Evolutionary conservation across 2,329 filamentous ascomycete species (phyloP), one percentile per base, ranked within the genome.

Genomic region (Sphaerulina musiva): DNA sequence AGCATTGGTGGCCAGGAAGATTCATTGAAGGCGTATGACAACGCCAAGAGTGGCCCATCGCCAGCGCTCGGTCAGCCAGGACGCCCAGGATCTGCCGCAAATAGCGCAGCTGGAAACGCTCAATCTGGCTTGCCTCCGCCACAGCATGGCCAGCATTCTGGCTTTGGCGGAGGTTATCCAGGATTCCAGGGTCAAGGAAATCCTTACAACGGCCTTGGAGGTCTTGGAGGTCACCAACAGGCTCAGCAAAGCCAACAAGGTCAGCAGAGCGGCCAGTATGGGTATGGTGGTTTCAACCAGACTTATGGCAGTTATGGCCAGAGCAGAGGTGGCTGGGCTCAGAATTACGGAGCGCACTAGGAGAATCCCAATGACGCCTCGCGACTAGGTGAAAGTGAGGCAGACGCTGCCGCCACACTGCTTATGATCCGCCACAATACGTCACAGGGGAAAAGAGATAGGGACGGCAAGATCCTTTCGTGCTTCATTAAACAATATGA

Each of bases 41-140:
- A 81, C 17, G 72, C 83, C 71, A 68, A 69, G 59, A 70, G 73
- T 46, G 76, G 80, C 9, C 81, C 82, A 29, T 83, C 80, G 59
- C 81, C 81, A 53, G 71, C 74, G 9, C 74, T 84, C 39, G 79
- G 80, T 45, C 81, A 84, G 66, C 80, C 79, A 43, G 80, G 81
- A 60, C 80, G 82, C 57, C 82, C 82, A 39, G 80, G 80, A 41
- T 84, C 82, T 38, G 81, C 81, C 6, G 78, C 80, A 31, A 84
- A 83, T 70, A 82, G 74, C 63, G 75, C 74, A 23, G 76, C 74
- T 39, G 76, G 76, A 43, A 73, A 74, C 53, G 69, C 68, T 66
- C 79, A 81, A 63, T 71, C 75, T 45, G 74, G 75, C 31, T 70
- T 80, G 46, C 79, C 80, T 45, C 78, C 76, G 43, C 76, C 80